Evolutionary conservation across 2,329 filamentous ascomycete species (phyloP), one percentile per base, ranked within the genome.

Genomic region (Fusarium austroafricanum): DNA sequence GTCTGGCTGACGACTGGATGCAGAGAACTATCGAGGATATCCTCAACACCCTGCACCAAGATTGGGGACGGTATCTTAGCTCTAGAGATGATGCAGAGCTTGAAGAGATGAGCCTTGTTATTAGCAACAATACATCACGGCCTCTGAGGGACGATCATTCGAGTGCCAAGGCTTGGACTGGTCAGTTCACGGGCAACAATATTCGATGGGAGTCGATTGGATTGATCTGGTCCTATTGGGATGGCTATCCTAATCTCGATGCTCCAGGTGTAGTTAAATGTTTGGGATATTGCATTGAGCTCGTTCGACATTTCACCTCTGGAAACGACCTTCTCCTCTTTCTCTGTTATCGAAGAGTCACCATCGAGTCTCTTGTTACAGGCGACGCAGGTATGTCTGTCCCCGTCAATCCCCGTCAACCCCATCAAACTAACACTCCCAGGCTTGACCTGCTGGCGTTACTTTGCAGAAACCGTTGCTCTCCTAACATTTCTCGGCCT

Each of bases 151-250:
- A 83, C 15, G 71, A 79, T 0, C 75, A 79, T 10, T 60, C 73
- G 0, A 74, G 77, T n/a, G 65, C 78, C 0, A 64, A 77, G 5
- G 69, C 70, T n/a, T 84, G 81, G 80, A 67, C 79, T 1, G 71
- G 68, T 3, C 79, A 82, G 35, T 81, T 83, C 46, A 75, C 73
- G 0, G 81, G 81, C 0, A 61, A 63, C 0, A 78, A 77, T 17
- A 70, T 81, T 20, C 76, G 82, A 2, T 84, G 82, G 82, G 82
- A 84, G 52, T 77, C 79, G 0, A 54, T 84, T 2, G 82, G 81
- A 0, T 52, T 83, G 12, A 66, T 82, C 2, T 83, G 70, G 73
- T 61, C 72, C 0, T 67, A 72, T 15, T 72, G 71, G 62, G 60
- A 70, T 45, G 45, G 56, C 1, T 49, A 37, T 9, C 52, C 54